A percentile compares a stretch with the other conserved stretches of the same genome.
Evolutionary conservation across 164 flowering plant genomes (phyloP).

Genomic region (Malania oleifera): DNA sequence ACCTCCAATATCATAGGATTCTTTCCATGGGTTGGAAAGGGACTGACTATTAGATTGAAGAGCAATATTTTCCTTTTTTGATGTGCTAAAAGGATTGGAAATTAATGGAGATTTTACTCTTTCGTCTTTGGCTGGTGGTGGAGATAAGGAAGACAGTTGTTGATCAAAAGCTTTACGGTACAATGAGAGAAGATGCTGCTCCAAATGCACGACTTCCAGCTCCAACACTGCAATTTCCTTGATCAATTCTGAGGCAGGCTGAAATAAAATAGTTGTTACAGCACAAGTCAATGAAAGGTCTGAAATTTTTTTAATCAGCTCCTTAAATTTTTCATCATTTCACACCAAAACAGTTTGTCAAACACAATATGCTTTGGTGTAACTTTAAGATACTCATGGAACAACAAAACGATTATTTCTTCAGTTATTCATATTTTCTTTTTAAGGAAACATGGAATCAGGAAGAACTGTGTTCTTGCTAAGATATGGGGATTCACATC

Average conservation of each 20-base stretch:
- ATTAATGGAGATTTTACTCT: constrained; percentile 26
- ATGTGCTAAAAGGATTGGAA: constrained; percentile 24
- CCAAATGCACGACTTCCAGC: constrained; percentile 45
- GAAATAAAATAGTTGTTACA: constrained; percentile 9
- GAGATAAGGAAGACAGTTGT: constrained; percentile 38
- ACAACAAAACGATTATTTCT: too few species aligned
- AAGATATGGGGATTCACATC: too few species aligned
- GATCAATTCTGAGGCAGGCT: constrained; percentile 40
- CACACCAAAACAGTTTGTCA: neutral
- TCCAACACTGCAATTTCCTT: constrained; percentile 48
- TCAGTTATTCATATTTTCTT: too few species aligned
- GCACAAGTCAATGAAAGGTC: neutral
- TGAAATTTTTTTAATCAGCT: neutral
- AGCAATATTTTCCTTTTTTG: constrained; percentile 26
- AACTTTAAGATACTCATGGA: too few species aligned
- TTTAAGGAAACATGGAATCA: too few species aligned
- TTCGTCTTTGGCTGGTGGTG: constrained; percentile 31
- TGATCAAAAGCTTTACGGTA: constrained; percentile 74
- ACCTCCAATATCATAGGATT: constrained; percentile 16
- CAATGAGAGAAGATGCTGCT: constrained; percentile 52
- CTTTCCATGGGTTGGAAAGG: constrained; percentile 23
- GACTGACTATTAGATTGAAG: constrained; percentile 21
- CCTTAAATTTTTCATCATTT: neutral
- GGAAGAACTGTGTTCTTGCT: too few species aligned
- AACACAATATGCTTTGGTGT: neutral